These are phyloP conservation scores for Ramularia collo-cygni DNA, from an alignment of 2,329 filamentous ascomycete genomes.

Conservation along the genomic window DNA sequence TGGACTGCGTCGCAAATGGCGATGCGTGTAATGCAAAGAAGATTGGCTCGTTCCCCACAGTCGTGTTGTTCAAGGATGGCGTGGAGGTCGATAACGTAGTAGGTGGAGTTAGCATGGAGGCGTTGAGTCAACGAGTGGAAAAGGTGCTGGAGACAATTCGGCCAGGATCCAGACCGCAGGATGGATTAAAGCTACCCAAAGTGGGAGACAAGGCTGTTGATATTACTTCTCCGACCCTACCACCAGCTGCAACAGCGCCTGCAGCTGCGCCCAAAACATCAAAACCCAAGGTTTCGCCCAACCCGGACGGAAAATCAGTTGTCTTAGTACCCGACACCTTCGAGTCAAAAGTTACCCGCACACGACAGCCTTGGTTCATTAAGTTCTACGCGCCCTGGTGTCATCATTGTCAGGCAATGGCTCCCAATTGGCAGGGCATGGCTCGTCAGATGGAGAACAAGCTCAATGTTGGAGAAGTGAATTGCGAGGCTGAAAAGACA, in stretches of 20 bases:
- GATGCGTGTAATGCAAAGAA: constrained; percentile 67
- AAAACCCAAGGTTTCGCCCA: constrained; percentile 50
- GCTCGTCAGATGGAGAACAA: constrained; percentile 84
- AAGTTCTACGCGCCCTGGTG: constrained; percentile 99
- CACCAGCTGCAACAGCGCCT: constrained; percentile 35
- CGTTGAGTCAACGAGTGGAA: constrained; percentile 67
- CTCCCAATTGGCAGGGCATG: constrained; percentile 81
- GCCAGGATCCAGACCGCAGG: constrained; percentile 69
- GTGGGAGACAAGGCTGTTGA: constrained; percentile 55
- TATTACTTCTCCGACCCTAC: constrained; percentile 34
- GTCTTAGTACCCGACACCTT: constrained; percentile 78
- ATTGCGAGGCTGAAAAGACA: constrained; percentile 77
- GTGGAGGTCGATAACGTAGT: constrained; percentile 55
- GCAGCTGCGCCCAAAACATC: neutral
- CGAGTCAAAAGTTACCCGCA: constrained; percentile 75
- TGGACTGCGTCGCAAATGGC: constrained; percentile 80
- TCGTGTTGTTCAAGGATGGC: constrained; percentile 74
- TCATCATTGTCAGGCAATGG: constrained; percentile 87
- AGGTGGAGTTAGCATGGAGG: constrained; percentile 61
- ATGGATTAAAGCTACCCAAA: constrained; percentile 61
- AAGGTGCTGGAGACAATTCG: constrained; percentile 66
- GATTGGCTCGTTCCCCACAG: constrained; percentile 66
- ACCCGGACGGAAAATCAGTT: constrained; percentile 68
- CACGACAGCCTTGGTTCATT: constrained; percentile 91
- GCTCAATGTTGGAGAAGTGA: constrained; percentile 91